Evolutionary conservation across 2,329 filamentous ascomycete species (phyloP).

Genomic region (Botrytis aclada): DNA sequence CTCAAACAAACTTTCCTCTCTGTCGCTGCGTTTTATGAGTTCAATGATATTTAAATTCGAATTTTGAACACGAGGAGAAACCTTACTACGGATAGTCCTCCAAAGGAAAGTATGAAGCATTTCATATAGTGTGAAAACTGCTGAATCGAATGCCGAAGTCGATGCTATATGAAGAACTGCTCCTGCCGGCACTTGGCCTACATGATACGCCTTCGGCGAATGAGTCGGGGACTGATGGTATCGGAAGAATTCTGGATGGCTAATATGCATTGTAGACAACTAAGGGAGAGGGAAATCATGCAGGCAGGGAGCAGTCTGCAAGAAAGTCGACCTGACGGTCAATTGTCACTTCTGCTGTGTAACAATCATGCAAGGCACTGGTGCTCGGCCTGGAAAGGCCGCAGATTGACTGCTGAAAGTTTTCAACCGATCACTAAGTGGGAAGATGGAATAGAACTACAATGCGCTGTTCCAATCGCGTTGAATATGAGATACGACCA

Average conservation of each 20-base stretch:
- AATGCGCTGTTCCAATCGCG: background rate
- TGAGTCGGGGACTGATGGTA: constrained; percentile 1
- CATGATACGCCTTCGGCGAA: constrained; percentile 10
- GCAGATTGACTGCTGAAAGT: background rate
- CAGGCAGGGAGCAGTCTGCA: constrained; percentile 1
- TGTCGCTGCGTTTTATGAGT: background rate
- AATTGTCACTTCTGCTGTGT: constrained; percentile 11
- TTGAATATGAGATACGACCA: background rate
- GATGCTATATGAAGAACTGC: constrained; percentile 7
- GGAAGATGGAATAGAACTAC: background rate
- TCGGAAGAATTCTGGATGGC: background rate
- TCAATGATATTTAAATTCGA: background rate
- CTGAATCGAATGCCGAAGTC: constrained; percentile 5
- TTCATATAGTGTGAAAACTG: background rate
- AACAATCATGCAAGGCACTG: constrained; percentile 13
- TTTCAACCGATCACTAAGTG: background rate
- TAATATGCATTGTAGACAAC: constrained; percentile 2
- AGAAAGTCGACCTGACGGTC: constrained; percentile 1
- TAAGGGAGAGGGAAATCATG: background rate
- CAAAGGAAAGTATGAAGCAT: background rate
- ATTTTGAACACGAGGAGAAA: background rate
- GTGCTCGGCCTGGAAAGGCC: background rate
- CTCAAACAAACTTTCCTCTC: background rate
- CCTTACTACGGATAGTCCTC: background rate
- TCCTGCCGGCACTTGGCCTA: constrained; percentile 1